These are phyloP conservation scores for Dendrobium officinale DNA, from an alignment of 106 monocot species.

Conservation along the genomic window DNA sequence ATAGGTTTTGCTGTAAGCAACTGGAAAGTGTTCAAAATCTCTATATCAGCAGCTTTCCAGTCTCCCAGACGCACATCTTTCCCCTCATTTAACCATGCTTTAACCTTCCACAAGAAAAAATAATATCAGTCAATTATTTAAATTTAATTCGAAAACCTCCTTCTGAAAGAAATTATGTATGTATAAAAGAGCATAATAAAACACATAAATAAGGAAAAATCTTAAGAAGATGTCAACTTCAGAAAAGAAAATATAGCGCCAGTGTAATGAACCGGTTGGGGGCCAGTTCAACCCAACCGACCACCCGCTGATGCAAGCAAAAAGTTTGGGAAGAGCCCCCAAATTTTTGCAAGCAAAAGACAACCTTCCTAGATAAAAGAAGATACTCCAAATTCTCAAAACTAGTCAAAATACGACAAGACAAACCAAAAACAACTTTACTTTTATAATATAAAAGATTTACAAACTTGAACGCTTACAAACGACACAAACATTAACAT, in stretches of 20 bases:
- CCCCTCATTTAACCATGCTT: slow-evolving; percentile 69
- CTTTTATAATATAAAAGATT: too few relatives aligned
- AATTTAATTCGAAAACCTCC: background rate
- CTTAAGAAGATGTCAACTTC: background rate
- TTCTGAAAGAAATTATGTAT: background rate
- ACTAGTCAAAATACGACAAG: too few relatives aligned
- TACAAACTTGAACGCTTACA: too few relatives aligned
- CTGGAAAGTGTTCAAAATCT: slow-evolving; percentile 91
- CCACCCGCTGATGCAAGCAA: too few relatives aligned
- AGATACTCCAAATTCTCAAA: too few relatives aligned
- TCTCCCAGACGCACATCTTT: slow-evolving; percentile 97
- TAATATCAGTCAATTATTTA: background rate
- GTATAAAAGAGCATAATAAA: slow-evolving; percentile 3
- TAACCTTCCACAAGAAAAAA: slow-evolving; percentile 38
- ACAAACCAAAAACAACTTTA: too few relatives aligned
- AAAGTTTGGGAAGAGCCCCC: too few relatives aligned
- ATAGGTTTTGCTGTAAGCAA: slow-evolving; percentile 90
- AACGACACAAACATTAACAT: too few relatives aligned
- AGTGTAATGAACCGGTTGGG: too few relatives aligned
- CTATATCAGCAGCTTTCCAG: slow-evolving; percentile 96
- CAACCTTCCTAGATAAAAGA: too few relatives aligned
- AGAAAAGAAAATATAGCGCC: background rate
- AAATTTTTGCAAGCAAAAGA: too few relatives aligned
- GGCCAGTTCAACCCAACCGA: too few relatives aligned
- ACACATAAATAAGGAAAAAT: background rate